These are phyloP conservation scores for Sclerotinia subarctica DNA, from an alignment of 2,329 filamentous ascomycete genomes.

Conservation along the genomic window DNA sequence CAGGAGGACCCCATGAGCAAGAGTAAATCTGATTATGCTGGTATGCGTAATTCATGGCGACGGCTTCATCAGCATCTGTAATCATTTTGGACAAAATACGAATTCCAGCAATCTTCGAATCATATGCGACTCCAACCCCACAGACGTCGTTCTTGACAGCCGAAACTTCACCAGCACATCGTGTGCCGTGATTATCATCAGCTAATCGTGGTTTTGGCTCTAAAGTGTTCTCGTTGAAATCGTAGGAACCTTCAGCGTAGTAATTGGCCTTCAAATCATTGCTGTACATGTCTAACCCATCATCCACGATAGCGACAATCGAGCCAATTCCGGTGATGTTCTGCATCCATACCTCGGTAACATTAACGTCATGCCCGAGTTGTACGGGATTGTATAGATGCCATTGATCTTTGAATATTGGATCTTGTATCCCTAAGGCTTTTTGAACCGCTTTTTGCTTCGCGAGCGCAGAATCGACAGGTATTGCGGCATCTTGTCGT, in stretches of 20 bases:
- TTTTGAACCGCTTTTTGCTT: conserved; percentile 59
- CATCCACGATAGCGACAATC: conserved; percentile 92
- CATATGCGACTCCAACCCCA: conserved; percentile 92
- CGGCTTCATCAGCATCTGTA: conserved; percentile 86
- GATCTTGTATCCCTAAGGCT: conserved; percentile 74
- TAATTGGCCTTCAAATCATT: conserved; percentile 91
- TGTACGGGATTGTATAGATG: conserved; percentile 84
- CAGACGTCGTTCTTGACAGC: conserved; percentile 92
- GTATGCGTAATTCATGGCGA: conserved; percentile 87
- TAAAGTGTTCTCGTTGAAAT: conserved; percentile 83
- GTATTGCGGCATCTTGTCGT: conserved; percentile 26
- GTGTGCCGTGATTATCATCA: conserved; percentile 87
- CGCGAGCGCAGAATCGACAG: conserved; percentile 45
- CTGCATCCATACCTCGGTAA: conserved; percentile 88
- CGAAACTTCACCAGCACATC: conserved; percentile 91
- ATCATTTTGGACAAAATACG: conserved; percentile 91
- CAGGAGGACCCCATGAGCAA: conserved; percentile 95
- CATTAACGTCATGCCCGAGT: conserved; percentile 87
- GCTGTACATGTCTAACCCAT: conserved; percentile 94
- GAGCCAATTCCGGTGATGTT: conserved; percentile 86
- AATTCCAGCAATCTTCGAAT: conserved; percentile 84
- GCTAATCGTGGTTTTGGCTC: conserved; percentile 78
- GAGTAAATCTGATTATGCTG: conserved; percentile 96
- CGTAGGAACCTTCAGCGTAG: conserved; percentile 86
- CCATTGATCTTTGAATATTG: conserved; percentile 94